These are phyloP conservation scores for Parmales sp. DNA, from an alignment of 108 stramenopile genomes.

Conservation along the genomic window DNA sequence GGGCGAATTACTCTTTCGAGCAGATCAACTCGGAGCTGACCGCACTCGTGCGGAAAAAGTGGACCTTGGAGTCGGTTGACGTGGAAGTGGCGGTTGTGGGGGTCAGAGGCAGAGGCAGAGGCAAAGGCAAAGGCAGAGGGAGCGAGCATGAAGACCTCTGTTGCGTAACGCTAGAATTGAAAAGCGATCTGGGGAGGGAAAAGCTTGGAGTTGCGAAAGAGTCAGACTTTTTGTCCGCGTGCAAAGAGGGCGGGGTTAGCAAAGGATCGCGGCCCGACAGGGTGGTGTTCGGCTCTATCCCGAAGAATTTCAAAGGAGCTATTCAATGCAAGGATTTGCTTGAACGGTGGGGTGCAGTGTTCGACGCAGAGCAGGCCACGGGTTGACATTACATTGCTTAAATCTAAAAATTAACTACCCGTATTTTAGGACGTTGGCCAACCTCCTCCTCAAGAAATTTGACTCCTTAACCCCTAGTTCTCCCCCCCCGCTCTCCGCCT, in stretches of 20 bases:
- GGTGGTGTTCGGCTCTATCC: not conserved
- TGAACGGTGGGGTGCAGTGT: not conserved
- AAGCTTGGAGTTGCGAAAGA: not conserved
- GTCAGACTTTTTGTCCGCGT: not conserved
- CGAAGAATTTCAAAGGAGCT: constrained; percentile 14
- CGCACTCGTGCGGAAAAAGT: not conserved
- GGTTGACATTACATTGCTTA: no score
- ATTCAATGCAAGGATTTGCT: constrained; percentile 8
- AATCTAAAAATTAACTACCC: no score
- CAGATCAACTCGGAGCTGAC: constrained; percentile 15
- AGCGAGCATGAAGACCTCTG: constrained; percentile 20
- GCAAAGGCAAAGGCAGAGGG: no score
- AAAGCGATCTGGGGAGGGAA: not conserved
- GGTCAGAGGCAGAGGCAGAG: not conserved
- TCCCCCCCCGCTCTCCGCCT: no score
- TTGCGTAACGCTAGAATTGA: constrained; percentile 9
- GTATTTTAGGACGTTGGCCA: no score
- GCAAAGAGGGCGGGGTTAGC: not conserved
- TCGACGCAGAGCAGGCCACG: not conserved
- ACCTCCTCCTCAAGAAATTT: no score
- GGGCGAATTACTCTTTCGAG: constrained; percentile 24
- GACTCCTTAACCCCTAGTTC: no score
- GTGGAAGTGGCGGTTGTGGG: constrained; percentile 17
- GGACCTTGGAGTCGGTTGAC: not conserved
- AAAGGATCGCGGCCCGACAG: constrained; percentile 4